These are phyloP conservation scores for Chytridiales sp. DNA, from an alignment of 371 early-diverging fungal species.

Conservation along the genomic window DNA sequence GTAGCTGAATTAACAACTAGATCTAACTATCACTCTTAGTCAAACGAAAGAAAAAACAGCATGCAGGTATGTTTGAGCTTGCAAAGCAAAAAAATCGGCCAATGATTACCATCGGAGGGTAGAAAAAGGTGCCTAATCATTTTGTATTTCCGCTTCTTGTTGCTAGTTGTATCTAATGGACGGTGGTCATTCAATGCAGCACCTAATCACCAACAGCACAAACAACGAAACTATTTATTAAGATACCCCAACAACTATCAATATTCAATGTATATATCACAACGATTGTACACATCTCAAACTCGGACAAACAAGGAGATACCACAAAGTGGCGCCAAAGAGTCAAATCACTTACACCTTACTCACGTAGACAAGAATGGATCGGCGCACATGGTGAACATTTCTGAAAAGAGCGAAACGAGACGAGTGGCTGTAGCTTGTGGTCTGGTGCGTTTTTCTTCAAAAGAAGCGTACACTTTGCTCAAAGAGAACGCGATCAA, in stretches of 20 bases:
- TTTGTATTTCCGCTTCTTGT: too few relatives aligned
- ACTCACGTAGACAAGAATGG: constrained; percentile 69
- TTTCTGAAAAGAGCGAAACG: constrained; percentile 64
- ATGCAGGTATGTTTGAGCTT: constrained; percentile 87
- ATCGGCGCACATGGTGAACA: constrained; percentile 80
- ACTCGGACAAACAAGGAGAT: too few relatives aligned
- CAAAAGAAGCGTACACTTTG: constrained; percentile 57
- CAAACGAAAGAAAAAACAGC: constrained; percentile 82
- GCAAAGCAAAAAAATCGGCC: constrained; percentile 83
- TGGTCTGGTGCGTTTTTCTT: constrained; percentile 64
- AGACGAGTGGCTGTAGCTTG: constrained; percentile 70
- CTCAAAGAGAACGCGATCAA: constrained; percentile 54
- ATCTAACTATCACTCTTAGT: constrained; percentile 41
- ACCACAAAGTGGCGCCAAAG: too few relatives aligned
- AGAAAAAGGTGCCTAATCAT: too few relatives aligned
- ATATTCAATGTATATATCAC: too few relatives aligned
- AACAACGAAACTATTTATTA: too few relatives aligned
- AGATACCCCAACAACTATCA: too few relatives aligned
- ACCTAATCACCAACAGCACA: too few relatives aligned
- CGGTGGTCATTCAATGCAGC: too few relatives aligned
- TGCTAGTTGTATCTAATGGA: too few relatives aligned
- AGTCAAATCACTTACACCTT: too few relatives aligned
- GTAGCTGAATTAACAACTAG: background rate
- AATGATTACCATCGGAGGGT: constrained; percentile 94
- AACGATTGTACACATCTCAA: too few relatives aligned